Evolutionary conservation across 345 rosid species (phyloP).

Genomic region (Ailanthus altissimus): DNA sequence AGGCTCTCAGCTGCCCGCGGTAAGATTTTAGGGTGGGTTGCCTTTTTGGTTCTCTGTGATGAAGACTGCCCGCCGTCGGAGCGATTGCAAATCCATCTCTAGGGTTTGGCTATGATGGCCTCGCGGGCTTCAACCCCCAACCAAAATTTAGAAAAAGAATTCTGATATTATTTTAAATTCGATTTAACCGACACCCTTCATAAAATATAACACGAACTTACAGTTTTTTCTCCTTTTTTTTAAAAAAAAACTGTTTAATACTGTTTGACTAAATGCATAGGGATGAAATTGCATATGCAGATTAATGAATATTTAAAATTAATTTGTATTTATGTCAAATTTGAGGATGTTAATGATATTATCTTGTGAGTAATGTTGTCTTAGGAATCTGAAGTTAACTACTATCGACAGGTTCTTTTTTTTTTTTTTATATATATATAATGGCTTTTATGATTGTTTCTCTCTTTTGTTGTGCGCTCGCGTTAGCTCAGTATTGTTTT

Average conservation of each 20-base stretch:
- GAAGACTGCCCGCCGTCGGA: slow-evolving; percentile 87
- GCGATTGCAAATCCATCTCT: slow-evolving; percentile 23
- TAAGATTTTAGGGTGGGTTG: slow-evolving; percentile 16
- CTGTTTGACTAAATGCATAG: not conserved
- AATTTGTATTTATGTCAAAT: not conserved
- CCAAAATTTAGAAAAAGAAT: not conserved
- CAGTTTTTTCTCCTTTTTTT: not conserved
- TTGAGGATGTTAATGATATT: not conserved
- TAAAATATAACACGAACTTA: not conserved
- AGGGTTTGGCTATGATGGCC: slow-evolving; percentile 60
- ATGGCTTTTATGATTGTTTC: not conserved
- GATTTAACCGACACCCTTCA: not conserved
- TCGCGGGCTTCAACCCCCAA: slow-evolving; percentile 50
- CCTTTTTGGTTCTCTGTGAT: slow-evolving; percentile 46
- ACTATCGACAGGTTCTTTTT: no score
- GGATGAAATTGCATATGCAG: not conserved
- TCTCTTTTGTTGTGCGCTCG: not conserved
- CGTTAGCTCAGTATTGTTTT: not conserved
- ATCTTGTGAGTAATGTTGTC: not conserved
- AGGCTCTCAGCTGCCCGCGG: slow-evolving; percentile 34
- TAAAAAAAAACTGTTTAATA: not conserved
- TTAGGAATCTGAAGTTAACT: not conserved
- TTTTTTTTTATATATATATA: not conserved
- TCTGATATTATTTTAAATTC: not conserved
- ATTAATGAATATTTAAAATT: not conserved